These are phyloP conservation scores for Termitomyces sp. DNA, from an alignment of 768 basidiomycete genomes.

Conservation along the genomic window DNA sequence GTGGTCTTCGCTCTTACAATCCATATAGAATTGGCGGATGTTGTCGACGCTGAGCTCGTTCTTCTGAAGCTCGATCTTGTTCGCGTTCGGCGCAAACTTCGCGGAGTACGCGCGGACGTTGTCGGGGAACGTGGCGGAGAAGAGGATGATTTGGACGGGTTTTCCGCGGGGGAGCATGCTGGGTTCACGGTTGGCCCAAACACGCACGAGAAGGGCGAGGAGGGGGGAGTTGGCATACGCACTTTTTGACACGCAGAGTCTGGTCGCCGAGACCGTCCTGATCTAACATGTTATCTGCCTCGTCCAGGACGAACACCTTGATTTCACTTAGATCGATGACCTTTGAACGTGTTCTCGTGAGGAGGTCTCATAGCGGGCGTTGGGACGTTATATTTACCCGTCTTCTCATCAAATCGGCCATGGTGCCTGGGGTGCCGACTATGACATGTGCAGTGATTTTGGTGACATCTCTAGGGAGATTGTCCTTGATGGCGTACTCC, in stretches of 20 bases:
- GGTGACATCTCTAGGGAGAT: slow-evolving; percentile 58
- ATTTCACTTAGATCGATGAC: slow-evolving; percentile 75
- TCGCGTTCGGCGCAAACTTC: slow-evolving; percentile 90
- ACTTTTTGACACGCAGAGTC: slow-evolving; percentile 93
- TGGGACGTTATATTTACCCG: slow-evolving; percentile 27
- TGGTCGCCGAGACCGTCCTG: slow-evolving; percentile 93
- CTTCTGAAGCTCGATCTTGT: slow-evolving; percentile 92
- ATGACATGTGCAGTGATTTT: slow-evolving; percentile 84
- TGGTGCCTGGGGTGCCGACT: slow-evolving; percentile 95
- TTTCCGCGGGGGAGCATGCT: slow-evolving; percentile 53
- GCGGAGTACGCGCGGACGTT: slow-evolving; percentile 86
- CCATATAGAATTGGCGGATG: slow-evolving; percentile 97
- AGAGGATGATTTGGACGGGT: slow-evolving; percentile 82
- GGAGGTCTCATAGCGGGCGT: neutral
- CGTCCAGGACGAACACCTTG: slow-evolving; percentile 93
- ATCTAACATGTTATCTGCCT: slow-evolving; percentile 99
- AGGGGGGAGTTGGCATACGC: slow-evolving; percentile 16
- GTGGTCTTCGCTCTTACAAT: slow-evolving; percentile 84
- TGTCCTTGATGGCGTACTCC: slow-evolving; percentile 93
- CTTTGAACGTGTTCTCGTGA: slow-evolving; percentile 13
- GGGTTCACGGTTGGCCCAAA: neutral
- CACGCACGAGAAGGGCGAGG: neutral
- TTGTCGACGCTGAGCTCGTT: slow-evolving; percentile 93
- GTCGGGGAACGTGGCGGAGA: slow-evolving; percentile 98
- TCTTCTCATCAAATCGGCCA: slow-evolving; percentile 78